Evolutionary conservation across 345 rosid genomes (phyloP), one percentile per base, ranked within the genome.

Genomic region (Alliaria petiolata): DNA sequence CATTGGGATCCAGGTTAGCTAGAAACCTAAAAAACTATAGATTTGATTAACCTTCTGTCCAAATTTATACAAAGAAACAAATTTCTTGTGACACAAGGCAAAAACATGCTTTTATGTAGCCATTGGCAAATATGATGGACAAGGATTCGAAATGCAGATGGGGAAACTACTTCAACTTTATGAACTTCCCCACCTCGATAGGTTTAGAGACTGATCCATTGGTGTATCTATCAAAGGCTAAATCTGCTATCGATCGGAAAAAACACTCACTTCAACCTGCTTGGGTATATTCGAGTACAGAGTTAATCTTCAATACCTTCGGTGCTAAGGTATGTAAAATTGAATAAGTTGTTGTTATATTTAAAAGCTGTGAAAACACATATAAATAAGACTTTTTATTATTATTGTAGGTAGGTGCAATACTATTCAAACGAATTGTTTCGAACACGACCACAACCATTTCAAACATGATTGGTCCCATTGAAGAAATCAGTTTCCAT

Each of bases 401-500:
- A n/a, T 31, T n/a, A 38, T 49, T 66, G 33, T 79, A 86, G 93
- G 71, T 42, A 5, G 76, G 76, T 4, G 72, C 67, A 28, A 65
- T 64, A 7, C 3, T 80, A 13, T 42, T 76, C 3, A 49, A 75
- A 34, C 71, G 81, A 60, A 0, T 76, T 50, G 16, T 79, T 6
- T 72, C 76, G 8, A 77, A 78, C 56, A 79, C 82, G 0, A 81
- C 87, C 2, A 13, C 87, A 70, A 69, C 75, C 5, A 79, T 83
- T 45, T 88, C 89, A 9, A 83, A 84, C 31, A 51, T 86, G 31
- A 69, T 79, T 17, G 91, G 91, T 4, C 89, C 87, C 0, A 17
- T 7, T 1, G 87, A 86, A 60, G 89, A 86, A 69, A 83, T 85
- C 10, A 71, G 62, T 55, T 82, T 84, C 34, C 80, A 69, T 26